Percentiles rank a stretch among this genome's conserved stretches.
These are phyloP conservation scores for Oryza australiensis DNA, from an alignment of 176 grass and related monocot genomes.

Conservation along the genomic window DNA sequence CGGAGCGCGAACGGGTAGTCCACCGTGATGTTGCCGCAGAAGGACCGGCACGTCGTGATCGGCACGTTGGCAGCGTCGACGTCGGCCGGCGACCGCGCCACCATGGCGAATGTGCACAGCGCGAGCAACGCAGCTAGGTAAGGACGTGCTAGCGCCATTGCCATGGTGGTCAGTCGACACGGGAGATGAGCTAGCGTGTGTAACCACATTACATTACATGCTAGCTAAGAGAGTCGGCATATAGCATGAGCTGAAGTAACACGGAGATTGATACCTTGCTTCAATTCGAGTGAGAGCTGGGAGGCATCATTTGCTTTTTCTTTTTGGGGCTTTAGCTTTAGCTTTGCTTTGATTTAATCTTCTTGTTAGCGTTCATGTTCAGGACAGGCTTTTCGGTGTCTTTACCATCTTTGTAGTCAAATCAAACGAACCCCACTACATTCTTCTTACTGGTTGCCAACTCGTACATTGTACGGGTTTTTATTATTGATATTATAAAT, in stretches of 20 bases:
- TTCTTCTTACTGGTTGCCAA: too few species aligned
- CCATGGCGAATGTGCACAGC: conserved; percentile 13
- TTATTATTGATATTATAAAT: too few species aligned
- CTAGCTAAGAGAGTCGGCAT: background rate
- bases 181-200: too few species aligned
- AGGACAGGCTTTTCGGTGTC: conserved; percentile 12
- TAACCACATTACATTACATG: too few species aligned
- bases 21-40: conserved; percentile 93
- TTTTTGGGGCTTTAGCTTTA: conserved; percentile 41
- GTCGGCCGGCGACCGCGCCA: background rate
- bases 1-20: conserved; percentile 92
- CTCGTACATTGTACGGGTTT: too few species aligned
- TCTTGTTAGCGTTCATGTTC: background rate
- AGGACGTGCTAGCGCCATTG: conserved; percentile 22
- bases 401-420: background rate
- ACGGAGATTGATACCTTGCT: conserved; percentile 52
- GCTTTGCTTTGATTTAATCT: conserved; percentile 37
- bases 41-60: conserved; percentile 70
- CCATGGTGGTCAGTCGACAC: background rate
- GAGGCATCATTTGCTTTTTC: conserved; percentile 49
- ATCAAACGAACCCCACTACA: background rate
- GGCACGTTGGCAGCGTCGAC: conserved; percentile 43
- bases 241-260: conserved; percentile 6
- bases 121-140: conserved; percentile 11
- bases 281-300: conserved; percentile 33